Percentiles rank a stretch among this genome's conserved stretches.
phyloP scores from a whole-genome alignment of 1,284 basidiomycete species.

The Salmacisia buchloeana region DNA sequence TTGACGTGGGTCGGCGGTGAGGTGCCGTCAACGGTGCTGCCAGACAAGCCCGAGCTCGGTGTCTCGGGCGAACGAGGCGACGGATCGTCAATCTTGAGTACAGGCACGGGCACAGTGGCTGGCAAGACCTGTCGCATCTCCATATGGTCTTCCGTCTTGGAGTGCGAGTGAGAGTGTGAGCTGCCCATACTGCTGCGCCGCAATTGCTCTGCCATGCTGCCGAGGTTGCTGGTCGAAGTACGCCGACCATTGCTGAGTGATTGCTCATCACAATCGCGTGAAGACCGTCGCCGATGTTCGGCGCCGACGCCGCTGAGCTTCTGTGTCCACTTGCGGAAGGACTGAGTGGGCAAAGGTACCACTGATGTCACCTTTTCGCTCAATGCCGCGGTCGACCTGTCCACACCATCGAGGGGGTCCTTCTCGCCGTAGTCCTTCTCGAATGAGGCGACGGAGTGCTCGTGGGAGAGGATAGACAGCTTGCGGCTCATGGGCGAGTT shows the following conservation, averaged over 20 bases:
- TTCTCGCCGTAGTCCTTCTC: conserved; percentile 31
- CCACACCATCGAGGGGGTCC: conserved; percentile 4
- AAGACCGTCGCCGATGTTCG: conserved; percentile 5
- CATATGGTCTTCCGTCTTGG: conserved; percentile 21
- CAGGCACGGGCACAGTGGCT: conserved; percentile 13
- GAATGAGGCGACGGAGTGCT: conserved; percentile 14
- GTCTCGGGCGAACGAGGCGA: background rate
- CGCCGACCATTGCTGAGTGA: conserved; percentile 8
- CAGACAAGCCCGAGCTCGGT: background rate
- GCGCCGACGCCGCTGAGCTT: conserved; percentile 4
- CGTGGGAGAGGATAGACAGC: conserved; percentile 19
- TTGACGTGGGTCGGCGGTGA: background rate
- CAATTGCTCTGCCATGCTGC: background rate
- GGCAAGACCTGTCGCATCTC: conserved; percentile 32
- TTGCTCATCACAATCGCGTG: conserved; percentile 17
- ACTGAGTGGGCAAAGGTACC: background rate
- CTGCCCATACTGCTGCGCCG: background rate
- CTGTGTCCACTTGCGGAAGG: conserved; percentile 14
- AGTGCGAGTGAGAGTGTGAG: background rate
- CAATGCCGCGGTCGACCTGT: conserved; percentile 8
- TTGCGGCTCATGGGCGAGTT: conserved; percentile 15
- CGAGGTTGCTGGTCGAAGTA: background rate
- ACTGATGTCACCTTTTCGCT: conserved; percentile 18
- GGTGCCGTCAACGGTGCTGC: background rate
- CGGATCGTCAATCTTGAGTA: conserved; percentile 11